These are phyloP conservation scores for Wickerhamiella musiphila DNA, from an alignment of 805 yeast genomes.

Conservation along the genomic window DNA sequence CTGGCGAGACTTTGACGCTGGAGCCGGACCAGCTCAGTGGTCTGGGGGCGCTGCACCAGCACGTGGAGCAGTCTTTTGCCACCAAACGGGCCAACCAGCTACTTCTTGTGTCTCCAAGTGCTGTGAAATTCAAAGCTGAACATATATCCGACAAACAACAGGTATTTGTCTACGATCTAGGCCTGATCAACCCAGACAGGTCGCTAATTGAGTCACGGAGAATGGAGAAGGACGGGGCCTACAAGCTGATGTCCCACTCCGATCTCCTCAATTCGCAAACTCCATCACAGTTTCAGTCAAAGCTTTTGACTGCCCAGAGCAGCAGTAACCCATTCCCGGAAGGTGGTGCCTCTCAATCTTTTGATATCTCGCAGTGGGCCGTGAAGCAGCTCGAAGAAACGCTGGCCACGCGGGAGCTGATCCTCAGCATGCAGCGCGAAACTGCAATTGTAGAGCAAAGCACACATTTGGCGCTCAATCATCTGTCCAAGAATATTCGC, in stretches of 20 bases:
- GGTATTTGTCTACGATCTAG: constrained; percentile 17
- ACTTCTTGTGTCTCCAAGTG: constrained; percentile 16
- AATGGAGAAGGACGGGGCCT: too few species aligned
- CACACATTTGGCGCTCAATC: constrained; percentile 4
- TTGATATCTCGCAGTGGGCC: constrained; percentile 4
- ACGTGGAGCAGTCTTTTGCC: constrained; percentile 7
- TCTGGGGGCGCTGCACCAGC: constrained; percentile 12
- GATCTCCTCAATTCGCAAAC: too few species aligned
- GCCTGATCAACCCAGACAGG: too few species aligned
- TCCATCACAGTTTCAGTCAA: background rate
- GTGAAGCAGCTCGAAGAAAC: background rate
- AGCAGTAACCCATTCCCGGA: too few species aligned
- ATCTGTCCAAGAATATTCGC: constrained; percentile 4
- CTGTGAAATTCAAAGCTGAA: constrained; percentile 15
- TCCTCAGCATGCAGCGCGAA: background rate
- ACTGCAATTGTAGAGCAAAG: constrained; percentile 2
- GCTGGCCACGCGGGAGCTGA: background rate
- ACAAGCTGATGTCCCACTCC: too few species aligned
- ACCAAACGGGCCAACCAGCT: constrained; percentile 16
- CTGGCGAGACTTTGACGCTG: constrained; percentile 12
- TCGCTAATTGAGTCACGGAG: too few species aligned
- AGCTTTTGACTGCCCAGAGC: background rate
- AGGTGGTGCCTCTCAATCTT: too few species aligned
- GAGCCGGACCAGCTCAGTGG: constrained; percentile 12
- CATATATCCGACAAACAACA: constrained; percentile 13